Percentiles rank a stretch among this genome's conserved stretches.
Evolutionary conservation across 2,329 filamentous ascomycete genomes (phyloP).

Genomic region (Botrytis sinoallii): DNA sequence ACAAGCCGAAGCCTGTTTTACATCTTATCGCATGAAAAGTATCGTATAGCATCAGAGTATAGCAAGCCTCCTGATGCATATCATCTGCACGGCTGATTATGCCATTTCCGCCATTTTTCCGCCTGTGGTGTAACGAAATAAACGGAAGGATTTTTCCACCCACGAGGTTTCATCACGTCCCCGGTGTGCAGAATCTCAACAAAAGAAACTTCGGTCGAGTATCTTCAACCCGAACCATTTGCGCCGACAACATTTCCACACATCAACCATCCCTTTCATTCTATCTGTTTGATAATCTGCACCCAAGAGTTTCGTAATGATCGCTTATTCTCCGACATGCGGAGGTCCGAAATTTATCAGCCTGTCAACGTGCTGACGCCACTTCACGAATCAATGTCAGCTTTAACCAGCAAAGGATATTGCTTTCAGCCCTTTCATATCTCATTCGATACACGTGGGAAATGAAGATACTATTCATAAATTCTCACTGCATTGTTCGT

Average conservation of each 20-base stretch:
- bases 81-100: constrained; percentile 6
- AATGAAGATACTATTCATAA: not conserved
- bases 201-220: not conserved
- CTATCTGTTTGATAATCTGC: not conserved
- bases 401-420: not conserved
- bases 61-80: constrained; percentile 8
- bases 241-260: not conserved
- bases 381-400: not conserved
- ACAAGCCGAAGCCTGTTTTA: constrained; percentile 8
- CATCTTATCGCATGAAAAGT: constrained; percentile 7
- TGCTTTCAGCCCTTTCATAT: constrained; percentile 2
- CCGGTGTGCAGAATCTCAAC: not conserved
- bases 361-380: not conserved
- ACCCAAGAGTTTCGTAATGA: not conserved
- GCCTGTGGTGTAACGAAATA: not conserved
- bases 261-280: not conserved
- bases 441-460: not conserved
- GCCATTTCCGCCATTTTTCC: not conserved
- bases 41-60: constrained; percentile 4
- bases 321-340: not conserved
- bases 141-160: not conserved
- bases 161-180: not conserved
- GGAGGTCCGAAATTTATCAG: constrained; percentile 3
- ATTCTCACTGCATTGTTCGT: not conserved
- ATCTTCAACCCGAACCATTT: not conserved